Conservation (phyloP, 1,139 yeast species). For the Blastobotrys elegans region DNA sequence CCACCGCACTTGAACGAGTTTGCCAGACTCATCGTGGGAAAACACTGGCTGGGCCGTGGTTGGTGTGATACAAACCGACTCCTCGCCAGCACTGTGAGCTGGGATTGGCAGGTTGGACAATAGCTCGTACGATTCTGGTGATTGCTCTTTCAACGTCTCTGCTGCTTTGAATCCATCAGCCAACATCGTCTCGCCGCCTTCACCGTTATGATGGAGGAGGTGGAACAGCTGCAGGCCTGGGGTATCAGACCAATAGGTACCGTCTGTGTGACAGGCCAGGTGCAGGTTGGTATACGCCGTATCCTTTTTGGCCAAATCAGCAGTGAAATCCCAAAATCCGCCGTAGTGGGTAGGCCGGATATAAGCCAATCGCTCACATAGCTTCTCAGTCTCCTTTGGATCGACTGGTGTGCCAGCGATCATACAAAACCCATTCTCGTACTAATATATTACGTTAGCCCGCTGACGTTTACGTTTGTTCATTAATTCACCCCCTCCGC, state of each 20-base stretch:
- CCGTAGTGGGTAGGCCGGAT: slow-evolving; percentile 74
- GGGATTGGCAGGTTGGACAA: slow-evolving; percentile 53
- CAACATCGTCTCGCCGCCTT: slow-evolving; percentile 69
- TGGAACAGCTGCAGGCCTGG: slow-evolving; percentile 75
- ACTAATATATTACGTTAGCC: slow-evolving; percentile 20
- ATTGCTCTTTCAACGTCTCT: slow-evolving; percentile 40
- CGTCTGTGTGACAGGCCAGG: slow-evolving; percentile 67
- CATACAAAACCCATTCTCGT: slow-evolving; percentile 59
- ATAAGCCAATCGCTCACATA: slow-evolving; percentile 58
- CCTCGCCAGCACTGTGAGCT: slow-evolving; percentile 79
- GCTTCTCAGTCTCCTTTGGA: slow-evolving; percentile 56
- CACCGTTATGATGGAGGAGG: slow-evolving; percentile 58
- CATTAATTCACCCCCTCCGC: not conserved
- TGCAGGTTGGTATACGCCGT: slow-evolving; percentile 72
- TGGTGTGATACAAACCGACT: slow-evolving; percentile 60
- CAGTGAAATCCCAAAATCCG: slow-evolving; percentile 78
- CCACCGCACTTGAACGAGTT: slow-evolving; percentile 67
- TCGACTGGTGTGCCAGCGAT: slow-evolving; percentile 59
- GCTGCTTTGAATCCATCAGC: slow-evolving; percentile 71
- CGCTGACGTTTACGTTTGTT: too few relatives aligned
- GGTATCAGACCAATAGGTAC: slow-evolving; percentile 74
- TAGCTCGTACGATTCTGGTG: slow-evolving; percentile 54
- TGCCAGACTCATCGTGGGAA: slow-evolving; percentile 50
- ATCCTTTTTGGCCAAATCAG: slow-evolving; percentile 65
- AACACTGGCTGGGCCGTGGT: slow-evolving; percentile 54